These are phyloP conservation scores for Acacia crassicarpa DNA, from an alignment of 306 rosid genomes.

Conservation along the genomic window DNA sequence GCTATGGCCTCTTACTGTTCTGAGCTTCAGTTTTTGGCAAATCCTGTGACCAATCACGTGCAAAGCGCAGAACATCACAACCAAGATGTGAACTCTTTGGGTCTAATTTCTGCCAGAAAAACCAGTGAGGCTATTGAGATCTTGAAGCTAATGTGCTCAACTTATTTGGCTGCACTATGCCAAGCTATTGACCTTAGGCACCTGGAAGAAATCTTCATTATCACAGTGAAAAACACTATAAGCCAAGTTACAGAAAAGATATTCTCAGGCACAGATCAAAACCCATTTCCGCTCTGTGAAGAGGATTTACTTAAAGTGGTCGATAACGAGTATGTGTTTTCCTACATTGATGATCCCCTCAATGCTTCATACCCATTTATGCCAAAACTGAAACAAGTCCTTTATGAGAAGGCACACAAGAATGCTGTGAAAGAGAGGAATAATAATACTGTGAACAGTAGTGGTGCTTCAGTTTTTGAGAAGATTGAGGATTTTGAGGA, in stretches of 20 bases:
- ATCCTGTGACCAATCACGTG: slow-evolving; percentile 44
- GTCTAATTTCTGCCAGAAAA: slow-evolving; percentile 50
- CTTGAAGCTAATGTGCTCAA: slow-evolving; percentile 50
- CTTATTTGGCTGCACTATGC: slow-evolving; percentile 51
- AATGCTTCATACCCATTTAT: slow-evolving; percentile 35
- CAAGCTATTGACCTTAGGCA: slow-evolving; percentile 60
- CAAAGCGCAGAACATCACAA: slow-evolving; percentile 55
- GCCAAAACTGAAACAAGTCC: slow-evolving; percentile 49
- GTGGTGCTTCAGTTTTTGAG: slow-evolving; percentile 28
- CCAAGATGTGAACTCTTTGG: slow-evolving; percentile 55
- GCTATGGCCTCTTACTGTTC: slow-evolving; percentile 56
- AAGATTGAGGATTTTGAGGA: slow-evolving; percentile 47
- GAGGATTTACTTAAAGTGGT: slow-evolving; percentile 41
- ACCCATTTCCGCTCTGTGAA: slow-evolving; percentile 31
- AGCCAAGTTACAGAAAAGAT: slow-evolving; percentile 31
- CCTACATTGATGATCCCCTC: slow-evolving; percentile 50
- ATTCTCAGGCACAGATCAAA: slow-evolving; percentile 5
- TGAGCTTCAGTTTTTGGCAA: slow-evolving; percentile 46
- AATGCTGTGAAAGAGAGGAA: slow-evolving; percentile 33
- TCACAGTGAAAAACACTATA: slow-evolving; percentile 31
- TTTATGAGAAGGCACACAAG: slow-evolving; percentile 42
- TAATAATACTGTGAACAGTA: slow-evolving; percentile 6
- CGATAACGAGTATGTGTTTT: slow-evolving; percentile 44
- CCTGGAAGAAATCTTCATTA: slow-evolving; percentile 43
- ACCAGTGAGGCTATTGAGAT: slow-evolving; percentile 46